phyloP scores from a whole-genome alignment of 306 rosid genomes.

The Vigna radiata region DNA sequence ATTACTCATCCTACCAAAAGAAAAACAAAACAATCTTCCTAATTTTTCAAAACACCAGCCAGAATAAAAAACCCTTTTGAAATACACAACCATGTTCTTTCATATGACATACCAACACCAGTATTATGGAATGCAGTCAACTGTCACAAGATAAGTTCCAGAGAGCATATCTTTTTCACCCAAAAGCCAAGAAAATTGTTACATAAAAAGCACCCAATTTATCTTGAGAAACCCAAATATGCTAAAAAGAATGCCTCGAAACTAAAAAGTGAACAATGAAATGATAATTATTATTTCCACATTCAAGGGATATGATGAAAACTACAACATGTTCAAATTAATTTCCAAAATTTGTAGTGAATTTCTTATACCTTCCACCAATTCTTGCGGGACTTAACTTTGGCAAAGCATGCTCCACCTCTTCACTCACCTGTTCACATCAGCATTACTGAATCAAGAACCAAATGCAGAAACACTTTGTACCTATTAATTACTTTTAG shows the following conservation, averaged over 20 bases:
- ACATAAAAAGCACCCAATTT: constrained; percentile 13
- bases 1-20: constrained; percentile 2
- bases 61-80: background rate
- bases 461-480: constrained; percentile 33
- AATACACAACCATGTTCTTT: background rate
- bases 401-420: constrained; percentile 93
- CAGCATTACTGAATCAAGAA: constrained; percentile 21
- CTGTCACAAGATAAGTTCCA: constrained; percentile 19
- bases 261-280: constrained; percentile 17
- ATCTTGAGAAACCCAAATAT: background rate
- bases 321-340: constrained; percentile 27
- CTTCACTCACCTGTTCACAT: constrained; percentile 88
- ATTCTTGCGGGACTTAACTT: constrained; percentile 87
- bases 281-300: constrained; percentile 10
- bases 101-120: constrained; percentile 6
- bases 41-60: background rate
- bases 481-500: background rate
- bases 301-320: constrained; percentile 22
- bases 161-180: background rate
- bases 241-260: background rate
- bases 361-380: constrained; percentile 68
- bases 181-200: background rate
- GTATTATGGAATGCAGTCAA: background rate
- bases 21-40: background rate
- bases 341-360: constrained; percentile 36